A percentile compares a stretch with the other conserved stretches of the same genome.
phyloP scores from a whole-genome alignment of 305 asterid species.

The Fraxinus velutina region DNA sequence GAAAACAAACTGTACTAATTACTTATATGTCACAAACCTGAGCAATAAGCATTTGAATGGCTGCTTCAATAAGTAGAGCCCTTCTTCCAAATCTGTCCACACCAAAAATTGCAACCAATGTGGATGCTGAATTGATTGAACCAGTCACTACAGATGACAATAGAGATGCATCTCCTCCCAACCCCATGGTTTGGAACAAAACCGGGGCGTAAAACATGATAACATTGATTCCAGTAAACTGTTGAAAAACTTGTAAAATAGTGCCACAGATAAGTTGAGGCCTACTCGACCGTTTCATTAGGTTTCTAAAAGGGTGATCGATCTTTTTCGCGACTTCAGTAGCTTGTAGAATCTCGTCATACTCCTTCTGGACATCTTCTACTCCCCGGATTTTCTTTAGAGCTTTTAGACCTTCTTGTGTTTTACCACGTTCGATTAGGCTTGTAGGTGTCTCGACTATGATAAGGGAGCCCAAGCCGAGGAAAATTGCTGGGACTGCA shows the following conservation, averaged over 20 bases:
- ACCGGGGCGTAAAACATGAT: conserved; percentile 68
- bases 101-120: conserved; percentile 38
- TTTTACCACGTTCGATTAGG: conserved; percentile 36
- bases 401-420: conserved; percentile 18
- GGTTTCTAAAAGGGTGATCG: conserved; percentile 26
- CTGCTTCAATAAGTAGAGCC: conserved; percentile 32
- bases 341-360: conserved; percentile 7
- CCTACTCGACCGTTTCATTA: conserved; percentile 25
- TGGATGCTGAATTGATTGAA: conserved; percentile 20
- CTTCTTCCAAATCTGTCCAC: conserved; percentile 46
- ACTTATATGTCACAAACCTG: conserved; percentile 23
- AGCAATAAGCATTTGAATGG: conserved; percentile 37
- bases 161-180: conserved; percentile 34
- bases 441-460: conserved; percentile 37
- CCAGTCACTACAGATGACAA: conserved; percentile 42
- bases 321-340: conserved; percentile 24
- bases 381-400: conserved; percentile 30
- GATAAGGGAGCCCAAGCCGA: conserved; percentile 31
- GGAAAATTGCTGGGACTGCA: conserved; percentile 36
- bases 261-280: conserved; percentile 39
- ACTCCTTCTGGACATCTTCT: conserved; percentile 30
- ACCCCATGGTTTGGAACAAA: conserved; percentile 49
- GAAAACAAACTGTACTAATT: neutral
- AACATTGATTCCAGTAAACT: conserved; percentile 50
- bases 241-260: conserved; percentile 37